Evolutionary conservation across 306 rosid genomes (phyloP).

Genomic region (Pueraria montana): DNA sequence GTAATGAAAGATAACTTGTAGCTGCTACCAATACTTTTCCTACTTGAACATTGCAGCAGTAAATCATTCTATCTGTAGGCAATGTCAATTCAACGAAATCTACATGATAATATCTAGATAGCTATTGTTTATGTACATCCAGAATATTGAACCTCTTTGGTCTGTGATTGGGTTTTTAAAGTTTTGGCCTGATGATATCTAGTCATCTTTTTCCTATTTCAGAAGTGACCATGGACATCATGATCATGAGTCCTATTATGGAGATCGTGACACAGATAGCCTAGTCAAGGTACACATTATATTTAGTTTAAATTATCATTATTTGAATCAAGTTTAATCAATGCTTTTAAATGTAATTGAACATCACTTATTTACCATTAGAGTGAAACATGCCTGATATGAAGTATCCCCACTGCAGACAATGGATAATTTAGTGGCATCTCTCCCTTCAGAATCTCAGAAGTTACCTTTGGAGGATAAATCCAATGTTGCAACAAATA

Average conservation of each 20-base stretch:
- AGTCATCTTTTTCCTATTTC: slow-evolving; percentile 46
- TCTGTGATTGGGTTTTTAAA: slow-evolving; percentile 25
- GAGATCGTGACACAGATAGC: slow-evolving; percentile 93
- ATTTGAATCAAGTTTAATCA: slow-evolving; percentile 34
- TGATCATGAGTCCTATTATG: slow-evolving; percentile 94
- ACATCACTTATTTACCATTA: slow-evolving; percentile 17
- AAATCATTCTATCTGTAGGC: slow-evolving; percentile 20
- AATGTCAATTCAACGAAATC: slow-evolving; percentile 38
- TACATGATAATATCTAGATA: slow-evolving; percentile 25
- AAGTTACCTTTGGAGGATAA: slow-evolving; percentile 68
- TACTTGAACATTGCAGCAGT: slow-evolving; percentile 13
- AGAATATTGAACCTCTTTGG: slow-evolving; percentile 28
- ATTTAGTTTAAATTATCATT: slow-evolving; percentile 34
- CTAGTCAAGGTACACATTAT: slow-evolving; percentile 78
- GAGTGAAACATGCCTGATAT: slow-evolving; percentile 46
- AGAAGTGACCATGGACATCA: slow-evolving; percentile 95
- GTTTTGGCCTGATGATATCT: slow-evolving; percentile 35
- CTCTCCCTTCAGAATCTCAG: slow-evolving; percentile 65
- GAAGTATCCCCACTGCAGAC: slow-evolving; percentile 66
- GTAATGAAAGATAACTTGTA: slow-evolving; percentile 17
- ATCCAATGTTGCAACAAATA: slow-evolving; percentile 56
- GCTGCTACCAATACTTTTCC: slow-evolving; percentile 22
- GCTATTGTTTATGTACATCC: slow-evolving; percentile 15
- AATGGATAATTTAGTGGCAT: slow-evolving; percentile 79
- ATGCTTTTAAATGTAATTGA: slow-evolving; percentile 39